Percentiles rank a stretch among this genome's conserved stretches.
These are phyloP conservation scores for Meira nashicola DNA, from an alignment of 1,284 basidiomycete species.

Conservation along the genomic window DNA sequence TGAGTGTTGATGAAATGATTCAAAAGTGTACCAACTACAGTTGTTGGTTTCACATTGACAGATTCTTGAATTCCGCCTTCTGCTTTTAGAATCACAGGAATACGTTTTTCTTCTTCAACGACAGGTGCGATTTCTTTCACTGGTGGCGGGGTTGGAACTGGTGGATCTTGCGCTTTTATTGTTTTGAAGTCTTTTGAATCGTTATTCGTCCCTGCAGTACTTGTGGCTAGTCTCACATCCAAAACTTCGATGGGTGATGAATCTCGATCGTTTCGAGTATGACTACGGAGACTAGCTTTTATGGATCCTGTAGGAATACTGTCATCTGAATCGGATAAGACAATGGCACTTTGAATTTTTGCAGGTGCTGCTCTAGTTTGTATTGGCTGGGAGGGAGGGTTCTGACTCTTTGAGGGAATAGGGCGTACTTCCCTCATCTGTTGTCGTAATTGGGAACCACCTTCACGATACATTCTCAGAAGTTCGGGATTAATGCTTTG, in stretches of 20 bases:
- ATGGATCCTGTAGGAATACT: neutral
- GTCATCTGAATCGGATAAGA: neutral
- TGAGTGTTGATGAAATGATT: slow-evolving; percentile 1
- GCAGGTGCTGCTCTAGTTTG: too few relatives aligned
- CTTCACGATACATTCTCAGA: too few relatives aligned
- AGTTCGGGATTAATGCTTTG: too few relatives aligned
- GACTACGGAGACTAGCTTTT: neutral
- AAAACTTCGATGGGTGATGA: neutral
- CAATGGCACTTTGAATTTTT: neutral
- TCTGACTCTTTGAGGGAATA: too few relatives aligned
- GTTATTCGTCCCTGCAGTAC: neutral
- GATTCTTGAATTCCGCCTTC: neutral
- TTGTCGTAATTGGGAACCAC: too few relatives aligned
- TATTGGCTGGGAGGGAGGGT: too few relatives aligned
- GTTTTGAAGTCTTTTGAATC: neutral
- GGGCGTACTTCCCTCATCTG: too few relatives aligned
- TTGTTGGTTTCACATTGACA: neutral
- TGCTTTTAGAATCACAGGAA: neutral
- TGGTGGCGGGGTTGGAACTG: too few relatives aligned
- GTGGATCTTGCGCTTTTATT: too few relatives aligned
- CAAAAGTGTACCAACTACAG: neutral
- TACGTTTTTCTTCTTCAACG: neutral
- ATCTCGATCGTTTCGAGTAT: neutral
- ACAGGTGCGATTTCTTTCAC: neutral
- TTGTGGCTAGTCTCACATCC: neutral